phyloP scores from a whole-genome alignment of 2,329 filamentous ascomycete species.

The Trichophyton equinum region DNA sequence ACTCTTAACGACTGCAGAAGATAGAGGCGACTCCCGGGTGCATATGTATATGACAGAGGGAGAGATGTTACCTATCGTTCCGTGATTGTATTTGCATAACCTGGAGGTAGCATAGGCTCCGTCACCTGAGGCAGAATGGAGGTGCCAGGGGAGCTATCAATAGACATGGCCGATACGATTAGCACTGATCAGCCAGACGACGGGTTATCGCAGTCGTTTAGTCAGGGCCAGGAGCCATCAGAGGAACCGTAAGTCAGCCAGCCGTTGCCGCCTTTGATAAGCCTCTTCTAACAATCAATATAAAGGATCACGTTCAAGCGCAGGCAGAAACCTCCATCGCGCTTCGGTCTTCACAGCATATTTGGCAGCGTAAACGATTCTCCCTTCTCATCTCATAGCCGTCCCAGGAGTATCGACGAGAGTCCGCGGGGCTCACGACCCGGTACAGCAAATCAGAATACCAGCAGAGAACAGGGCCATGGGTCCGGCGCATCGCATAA shows the following conservation, averaged over 20 bases:
- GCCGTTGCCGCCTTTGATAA: background rate
- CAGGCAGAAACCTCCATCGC: constrained; percentile 30
- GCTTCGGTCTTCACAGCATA: constrained; percentile 30
- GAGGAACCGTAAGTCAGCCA: constrained; percentile 24
- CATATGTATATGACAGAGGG: background rate
- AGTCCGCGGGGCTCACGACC: constrained; percentile 13
- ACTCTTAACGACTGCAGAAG: no score
- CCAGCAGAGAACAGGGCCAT: constrained; percentile 17
- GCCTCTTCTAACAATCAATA: background rate
- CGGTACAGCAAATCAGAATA: constrained; percentile 12
- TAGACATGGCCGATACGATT: constrained; percentile 14
- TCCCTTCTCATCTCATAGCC: background rate
- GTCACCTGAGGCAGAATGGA: background rate
- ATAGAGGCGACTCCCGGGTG: no score
- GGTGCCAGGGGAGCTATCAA: constrained; percentile 13
- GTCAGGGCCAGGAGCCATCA: constrained; percentile 18
- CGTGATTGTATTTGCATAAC: background rate
- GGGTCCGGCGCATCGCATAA: constrained; percentile 24
- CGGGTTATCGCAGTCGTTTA: background rate
- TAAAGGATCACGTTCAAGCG: constrained; percentile 32
- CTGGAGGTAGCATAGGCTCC: background rate
- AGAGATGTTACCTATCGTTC: background rate
- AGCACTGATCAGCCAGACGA: constrained; percentile 15
- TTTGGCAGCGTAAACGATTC: constrained; percentile 20
- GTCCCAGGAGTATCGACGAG: constrained; percentile 10